phyloP scores from a whole-genome alignment of 768 basidiomycete genomes.

The Collybiopsis luxurians region DNA sequence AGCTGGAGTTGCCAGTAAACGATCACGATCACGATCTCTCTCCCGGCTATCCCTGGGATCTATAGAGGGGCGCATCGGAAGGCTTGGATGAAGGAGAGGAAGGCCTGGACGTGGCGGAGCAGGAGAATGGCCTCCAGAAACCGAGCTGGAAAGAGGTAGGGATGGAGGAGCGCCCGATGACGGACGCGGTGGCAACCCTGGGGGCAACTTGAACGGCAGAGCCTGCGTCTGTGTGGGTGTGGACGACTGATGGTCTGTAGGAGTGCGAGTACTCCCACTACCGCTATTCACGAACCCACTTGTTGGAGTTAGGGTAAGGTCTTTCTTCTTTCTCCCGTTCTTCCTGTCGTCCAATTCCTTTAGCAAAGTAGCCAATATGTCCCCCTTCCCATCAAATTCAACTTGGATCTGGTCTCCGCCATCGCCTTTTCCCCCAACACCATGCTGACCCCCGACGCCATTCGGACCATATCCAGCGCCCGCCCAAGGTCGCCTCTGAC shows the following conservation, averaged over 20 bases:
- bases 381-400: slow-evolving; percentile 77
- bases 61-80: slow-evolving; percentile 2
- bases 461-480: slow-evolving; percentile 30
- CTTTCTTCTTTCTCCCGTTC: slow-evolving; percentile 36
- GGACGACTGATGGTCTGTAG: neutral
- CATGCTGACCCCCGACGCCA: slow-evolving; percentile 33
- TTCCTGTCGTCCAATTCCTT: slow-evolving; percentile 60
- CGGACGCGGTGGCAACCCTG: slow-evolving; percentile 11
- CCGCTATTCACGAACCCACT: neutral
- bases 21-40: neutral
- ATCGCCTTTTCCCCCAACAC: slow-evolving; percentile 44
- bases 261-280: neutral
- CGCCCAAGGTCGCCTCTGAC: slow-evolving; percentile 41
- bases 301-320: neutral
- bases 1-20: slow-evolving; percentile 1
- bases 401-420: slow-evolving; percentile 66
- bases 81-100: slow-evolving; percentile 1
- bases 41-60: slow-evolving; percentile 3
- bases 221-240: neutral
- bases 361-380: slow-evolving; percentile 59
- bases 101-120: neutral
- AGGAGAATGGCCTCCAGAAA: neutral
- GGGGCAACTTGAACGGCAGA: neutral
- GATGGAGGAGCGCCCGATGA: neutral
- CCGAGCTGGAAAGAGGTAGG: neutral